Base-by-base conservation (phyloP, 331 rosid genomes). In the Quercus phellos region DNA sequence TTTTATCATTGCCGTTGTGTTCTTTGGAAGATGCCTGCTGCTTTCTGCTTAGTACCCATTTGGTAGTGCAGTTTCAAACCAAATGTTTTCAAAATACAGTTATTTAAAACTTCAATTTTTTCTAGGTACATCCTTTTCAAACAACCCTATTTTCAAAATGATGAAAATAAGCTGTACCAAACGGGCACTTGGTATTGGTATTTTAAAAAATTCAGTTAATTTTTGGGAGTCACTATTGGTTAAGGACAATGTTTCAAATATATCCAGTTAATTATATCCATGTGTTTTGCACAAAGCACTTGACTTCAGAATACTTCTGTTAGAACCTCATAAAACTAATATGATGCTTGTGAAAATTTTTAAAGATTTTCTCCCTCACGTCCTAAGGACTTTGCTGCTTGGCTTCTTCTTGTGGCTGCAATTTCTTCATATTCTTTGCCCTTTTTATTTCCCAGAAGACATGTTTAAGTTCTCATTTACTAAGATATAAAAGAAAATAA, bases 311-410 rank as follows among this genome's bases (percentile, higher is more conserved):
- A 50, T 24, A 54, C 58, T 38, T 66, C 42, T 61, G 68, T 27
- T 64, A 75, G 72, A 55, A 63, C 56, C 70, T 64, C 42, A 60
- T 56, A 68, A 70, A 18, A 18, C 43, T 64, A 21, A 71, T 63
- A 32, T 67, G 82, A 51, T 71, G 77, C 70, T 70, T 74, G 69
- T 66, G 58, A 63, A 81, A 53, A 50, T 30, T 55, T 21, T n/a
- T 2, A 4, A 70, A 68, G 69, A 38, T 27, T 74, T 14, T 12
- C 63, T 73, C 24, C 51, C 67, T 51, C 56, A 29, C 22, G n/a
- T 77, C 38, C 60, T 46, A 46, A 56, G 75, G 69, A 24, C 58
- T 17, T 56, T 55, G 51, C 58, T 75, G 67, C 72, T 78, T 61
- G 46, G 46, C 46, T 58, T 43, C 43, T 79, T 35, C 12, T 63